phyloP scores from a whole-genome alignment of 2,329 filamentous ascomycete species.

The Pseudocercospora musae region DNA sequence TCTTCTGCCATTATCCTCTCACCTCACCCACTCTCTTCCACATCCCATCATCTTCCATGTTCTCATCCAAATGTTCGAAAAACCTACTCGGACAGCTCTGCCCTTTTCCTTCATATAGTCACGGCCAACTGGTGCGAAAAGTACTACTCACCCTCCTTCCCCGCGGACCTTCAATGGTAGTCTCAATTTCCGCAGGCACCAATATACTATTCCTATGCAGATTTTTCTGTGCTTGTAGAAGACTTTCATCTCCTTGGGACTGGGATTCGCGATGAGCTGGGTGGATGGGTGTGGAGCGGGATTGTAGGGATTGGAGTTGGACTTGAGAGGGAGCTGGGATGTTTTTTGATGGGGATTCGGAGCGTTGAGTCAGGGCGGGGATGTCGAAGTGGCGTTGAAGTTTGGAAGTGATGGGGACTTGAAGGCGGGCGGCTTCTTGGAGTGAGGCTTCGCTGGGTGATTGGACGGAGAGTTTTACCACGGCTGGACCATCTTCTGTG shows the following conservation, averaged over 20 bases:
- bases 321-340: not conserved
- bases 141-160: constrained; percentile 1
- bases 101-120: not conserved
- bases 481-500: not conserved
- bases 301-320: not conserved
- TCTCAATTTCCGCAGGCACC: not conserved
- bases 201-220: not conserved
- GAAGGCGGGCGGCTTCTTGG: not conserved
- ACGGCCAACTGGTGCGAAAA: not conserved
- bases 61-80: not conserved
- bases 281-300: not conserved
- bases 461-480: not conserved
- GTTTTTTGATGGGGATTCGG: not conserved
- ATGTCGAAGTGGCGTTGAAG: constrained; percentile 1
- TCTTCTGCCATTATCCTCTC: not conserved
- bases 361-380: not conserved
- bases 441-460: not conserved
- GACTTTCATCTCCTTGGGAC: no score
- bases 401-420: not conserved
- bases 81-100: not conserved
- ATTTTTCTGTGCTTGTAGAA: no score
- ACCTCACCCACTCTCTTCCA: not conserved
- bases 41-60: not conserved
- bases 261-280: not conserved
- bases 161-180: not conserved